Base-by-base conservation (phyloP, 192 early-diverging fungal species). In the Paraglomus occultum region DNA sequence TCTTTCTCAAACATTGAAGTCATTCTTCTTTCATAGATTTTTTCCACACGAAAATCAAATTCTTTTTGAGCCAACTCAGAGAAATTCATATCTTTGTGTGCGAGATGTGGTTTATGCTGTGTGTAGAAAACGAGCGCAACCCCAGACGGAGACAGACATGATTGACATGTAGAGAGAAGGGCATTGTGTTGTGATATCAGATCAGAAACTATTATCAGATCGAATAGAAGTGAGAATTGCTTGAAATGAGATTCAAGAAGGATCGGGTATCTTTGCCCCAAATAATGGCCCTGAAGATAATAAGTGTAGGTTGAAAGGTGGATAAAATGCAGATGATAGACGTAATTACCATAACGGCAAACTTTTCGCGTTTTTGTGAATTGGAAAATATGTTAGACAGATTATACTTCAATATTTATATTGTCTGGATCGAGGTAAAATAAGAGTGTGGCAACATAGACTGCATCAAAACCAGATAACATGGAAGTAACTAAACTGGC, bases 1-100 rank as follows among this genome's bases (percentile, higher is more conserved):
- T 96, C 95, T 47, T 93, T 87, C 42, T 89, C 86, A 80, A 96
- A 96, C 95, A 96, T 96, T 3, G 86, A 85, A 2, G 77, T 82
- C 74, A 91, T 90, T 48, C 82, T 89, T 57, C 85, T 73, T 22
- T 90, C 82, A 17, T 84, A 72, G 5, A 96, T 72, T 62, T 89
- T 85, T 44, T 91, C 87, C 3, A 80, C 86, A 55, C 80, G 73
- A 52, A 95, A 91, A 0, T 85, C 86, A 60, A 85, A 86, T 23
- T 80, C 83, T 49, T 75, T 68, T 7, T 79, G 72, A 0, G 91
- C 91, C 38, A 91, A 77, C 43, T 89, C 83, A 76, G 95, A 93
- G 74, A 96, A 95, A 46, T 85, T 83, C 74, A 93, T 78, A 72
- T 96, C 95, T 58, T 84, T 77, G 43, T 92, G 79, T 0, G 87